Conservation (phyloP, 108 stramenopile species). For the Cyclotella atomus region DNA sequence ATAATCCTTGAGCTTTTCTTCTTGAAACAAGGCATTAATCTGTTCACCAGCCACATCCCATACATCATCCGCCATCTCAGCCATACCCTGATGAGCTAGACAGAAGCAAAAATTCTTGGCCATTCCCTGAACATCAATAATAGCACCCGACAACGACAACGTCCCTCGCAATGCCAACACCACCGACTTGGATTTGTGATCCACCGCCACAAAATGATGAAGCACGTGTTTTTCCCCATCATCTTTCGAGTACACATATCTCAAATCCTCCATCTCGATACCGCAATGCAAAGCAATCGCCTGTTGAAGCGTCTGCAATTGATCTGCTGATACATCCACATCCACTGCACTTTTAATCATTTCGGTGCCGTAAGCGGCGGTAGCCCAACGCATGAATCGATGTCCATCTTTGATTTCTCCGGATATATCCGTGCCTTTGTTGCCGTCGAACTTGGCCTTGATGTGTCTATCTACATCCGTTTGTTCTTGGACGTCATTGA, state of each 20-base stretch:
- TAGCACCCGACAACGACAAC: conserved; percentile 5
- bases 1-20: conserved; percentile 9
- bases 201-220: conserved; percentile 28
- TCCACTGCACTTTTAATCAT: conserved; percentile 46
- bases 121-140: conserved; percentile 26
- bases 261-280: conserved; percentile 20
- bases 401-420: conserved; percentile 11
- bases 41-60: conserved; percentile 17
- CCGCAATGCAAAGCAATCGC: conserved; percentile 33
- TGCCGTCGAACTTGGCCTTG: conserved; percentile 1
- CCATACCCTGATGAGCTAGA: conserved; percentile 25
- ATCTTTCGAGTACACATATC: conserved; percentile 18
- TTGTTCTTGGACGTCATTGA: conserved; percentile 24
- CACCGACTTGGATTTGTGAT: conserved; percentile 7
- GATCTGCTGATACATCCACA: conserved; percentile 2
- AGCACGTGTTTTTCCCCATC: conserved; percentile 19
- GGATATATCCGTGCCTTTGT: background rate
- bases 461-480: conserved; percentile 12
- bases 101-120: conserved; percentile 18
- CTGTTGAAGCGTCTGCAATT: conserved; percentile 10
- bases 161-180: conserved; percentile 21
- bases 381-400: conserved; percentile 45
- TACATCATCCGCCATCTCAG: conserved; percentile 19
- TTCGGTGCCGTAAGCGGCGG: conserved; percentile 45
- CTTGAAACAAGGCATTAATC: conserved; percentile 11